A percentile compares a stretch with the other conserved stretches of the same genome.
phyloP scores from a whole-genome alignment of 2,329 filamentous ascomycete species.

The Neopestalotiopsis clavispora region DNA sequence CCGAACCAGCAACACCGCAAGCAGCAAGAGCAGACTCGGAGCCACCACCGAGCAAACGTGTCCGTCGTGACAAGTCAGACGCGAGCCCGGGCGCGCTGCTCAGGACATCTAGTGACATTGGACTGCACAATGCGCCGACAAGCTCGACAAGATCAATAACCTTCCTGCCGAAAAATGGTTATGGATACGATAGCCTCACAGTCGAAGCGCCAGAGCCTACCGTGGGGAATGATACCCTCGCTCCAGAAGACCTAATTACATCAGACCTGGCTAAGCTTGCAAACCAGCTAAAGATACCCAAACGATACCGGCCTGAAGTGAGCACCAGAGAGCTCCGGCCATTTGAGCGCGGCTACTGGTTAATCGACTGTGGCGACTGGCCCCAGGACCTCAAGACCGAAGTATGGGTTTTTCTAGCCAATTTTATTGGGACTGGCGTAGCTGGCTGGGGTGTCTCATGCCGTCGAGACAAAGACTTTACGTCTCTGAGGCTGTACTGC shows the following conservation, averaged over 20 bases:
- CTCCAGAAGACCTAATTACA: constrained; percentile 59
- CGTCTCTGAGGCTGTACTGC: constrained; percentile 70
- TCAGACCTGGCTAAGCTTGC: constrained; percentile 57
- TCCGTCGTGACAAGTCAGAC: constrained; percentile 20
- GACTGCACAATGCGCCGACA: constrained; percentile 21
- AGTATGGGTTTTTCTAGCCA: constrained; percentile 67
- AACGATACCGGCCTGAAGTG: constrained; percentile 56
- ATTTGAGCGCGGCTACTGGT: constrained; percentile 82
- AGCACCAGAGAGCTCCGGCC: constrained; percentile 54
- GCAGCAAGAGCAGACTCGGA: constrained; percentile 37
- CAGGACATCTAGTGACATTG: constrained; percentile 41
- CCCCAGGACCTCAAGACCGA: constrained; percentile 47
- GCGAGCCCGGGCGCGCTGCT: constrained; percentile 29
- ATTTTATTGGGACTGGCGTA: constrained; percentile 61
- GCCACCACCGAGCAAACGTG: constrained; percentile 36
- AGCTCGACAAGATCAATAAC: constrained; percentile 21
- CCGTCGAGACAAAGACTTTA: constrained; percentile 46
- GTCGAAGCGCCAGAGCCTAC: constrained; percentile 61
- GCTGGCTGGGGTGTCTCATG: constrained; percentile 74
- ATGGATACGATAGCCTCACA: constrained; percentile 43
- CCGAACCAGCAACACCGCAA: constrained; percentile 23
- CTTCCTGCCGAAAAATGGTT: constrained; percentile 31
- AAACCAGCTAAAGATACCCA: constrained; percentile 53
- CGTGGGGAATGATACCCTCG: constrained; percentile 48
- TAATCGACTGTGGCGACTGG: constrained; percentile 65